A percentile compares a stretch with the other conserved stretches of the same genome.
Conservation (phyloP, 164 flowering plant genomes). For the Stephania japonica region DNA sequence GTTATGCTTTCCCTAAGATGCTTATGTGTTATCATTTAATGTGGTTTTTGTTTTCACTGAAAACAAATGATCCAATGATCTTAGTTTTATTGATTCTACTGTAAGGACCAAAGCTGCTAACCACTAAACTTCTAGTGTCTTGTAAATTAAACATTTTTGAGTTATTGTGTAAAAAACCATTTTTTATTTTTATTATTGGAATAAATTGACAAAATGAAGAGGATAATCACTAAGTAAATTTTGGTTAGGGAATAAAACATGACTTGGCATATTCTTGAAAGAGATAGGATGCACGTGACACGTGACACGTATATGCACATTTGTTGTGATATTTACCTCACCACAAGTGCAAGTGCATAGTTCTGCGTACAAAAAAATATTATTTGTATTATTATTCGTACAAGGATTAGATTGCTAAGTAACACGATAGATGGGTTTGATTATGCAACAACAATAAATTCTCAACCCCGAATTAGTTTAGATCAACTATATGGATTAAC, state of each 20-base stretch:
- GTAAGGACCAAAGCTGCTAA: background rate
- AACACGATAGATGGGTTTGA: too few species aligned
- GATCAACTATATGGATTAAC: too few species aligned
- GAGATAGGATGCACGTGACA: background rate
- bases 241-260: background rate
- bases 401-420: too few species aligned
- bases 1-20: background rate
- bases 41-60: background rate
- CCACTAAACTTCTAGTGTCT: background rate
- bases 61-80: background rate
- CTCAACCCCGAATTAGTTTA: too few species aligned
- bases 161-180: background rate
- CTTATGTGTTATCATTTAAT: too few species aligned
- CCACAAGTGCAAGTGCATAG: too few species aligned
- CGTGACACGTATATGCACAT: background rate
- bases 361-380: too few species aligned
- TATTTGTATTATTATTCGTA: too few species aligned
- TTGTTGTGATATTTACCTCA: too few species aligned
- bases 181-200: background rate
- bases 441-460: too few species aligned
- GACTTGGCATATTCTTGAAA: background rate
- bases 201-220: background rate
- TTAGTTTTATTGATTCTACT: background rate
- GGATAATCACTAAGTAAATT: background rate
- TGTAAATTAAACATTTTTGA: background rate